Evolutionary conservation across 2,329 filamentous ascomycete species (phyloP).

Genomic region (Penicillium hordei): DNA sequence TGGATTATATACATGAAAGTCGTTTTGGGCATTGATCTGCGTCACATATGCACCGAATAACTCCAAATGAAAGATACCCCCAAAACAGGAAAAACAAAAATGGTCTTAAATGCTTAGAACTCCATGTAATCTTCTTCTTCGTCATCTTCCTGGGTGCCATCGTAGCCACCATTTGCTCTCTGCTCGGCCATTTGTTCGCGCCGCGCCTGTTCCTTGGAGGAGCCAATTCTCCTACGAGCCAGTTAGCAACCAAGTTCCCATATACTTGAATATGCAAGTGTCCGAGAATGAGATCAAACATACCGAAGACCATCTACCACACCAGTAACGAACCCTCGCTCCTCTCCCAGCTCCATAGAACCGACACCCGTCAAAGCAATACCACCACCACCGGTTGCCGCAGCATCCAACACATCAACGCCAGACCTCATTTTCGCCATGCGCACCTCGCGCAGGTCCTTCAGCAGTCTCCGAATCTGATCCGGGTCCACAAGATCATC

Average conservation of each 20-base stretch:
- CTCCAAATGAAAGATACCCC: conserved; percentile 23
- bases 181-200: conserved; percentile 75
- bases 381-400: conserved; percentile 57
- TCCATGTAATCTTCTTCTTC: conserved; percentile 57
- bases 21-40: conserved; percentile 20
- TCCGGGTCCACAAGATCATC: conserved; percentile 78
- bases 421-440: conserved; percentile 84
- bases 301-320: conserved; percentile 80
- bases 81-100: conserved; percentile 3
- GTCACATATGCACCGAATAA: conserved; percentile 26
- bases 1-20: conserved; percentile 31
- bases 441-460: conserved; percentile 82
- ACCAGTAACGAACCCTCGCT: conserved; percentile 75
- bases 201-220: conserved; percentile 73
- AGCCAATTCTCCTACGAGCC: conserved; percentile 68
- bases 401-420: conserved; percentile 65
- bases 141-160: conserved; percentile 50
- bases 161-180: conserved; percentile 53
- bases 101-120: conserved; percentile 32
- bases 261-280: neutral
- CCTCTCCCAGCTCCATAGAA: conserved; percentile 89
- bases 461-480: conserved; percentile 69
- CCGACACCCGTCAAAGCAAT: conserved; percentile 78
- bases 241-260: neutral
- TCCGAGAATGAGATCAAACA: conserved; percentile 5